Conservation (phyloP, 169 alveolate species). For the Cytauxzoon felis region DNA sequence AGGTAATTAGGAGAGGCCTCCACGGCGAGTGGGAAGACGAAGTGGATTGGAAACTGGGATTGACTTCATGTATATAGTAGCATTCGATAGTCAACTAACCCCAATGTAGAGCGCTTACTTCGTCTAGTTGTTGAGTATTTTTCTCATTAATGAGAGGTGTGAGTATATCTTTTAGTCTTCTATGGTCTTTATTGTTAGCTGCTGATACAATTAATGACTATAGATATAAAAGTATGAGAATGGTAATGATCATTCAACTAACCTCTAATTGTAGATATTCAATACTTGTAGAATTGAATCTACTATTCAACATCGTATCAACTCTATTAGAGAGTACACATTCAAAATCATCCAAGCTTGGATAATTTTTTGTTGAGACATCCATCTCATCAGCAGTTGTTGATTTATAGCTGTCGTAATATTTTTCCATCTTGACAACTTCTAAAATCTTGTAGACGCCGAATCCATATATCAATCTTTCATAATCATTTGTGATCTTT, state of each 20-base stretch:
- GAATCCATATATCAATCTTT: not conserved
- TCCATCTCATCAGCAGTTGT: not conserved
- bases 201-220: constrained; percentile 37
- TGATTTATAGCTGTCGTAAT: constrained; percentile 12
- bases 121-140: constrained; percentile 18
- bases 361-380: constrained; percentile 8
- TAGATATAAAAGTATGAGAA: not conserved
- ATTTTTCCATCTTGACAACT: constrained; percentile 13
- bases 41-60: too few species aligned
- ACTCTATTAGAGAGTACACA: not conserved
- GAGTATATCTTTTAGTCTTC: constrained; percentile 10
- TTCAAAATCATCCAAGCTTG: constrained; percentile 32
- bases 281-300: not conserved
- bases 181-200: constrained; percentile 38
- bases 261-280: constrained; percentile 39
- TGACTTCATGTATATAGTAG: too few species aligned
- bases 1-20: too few species aligned
- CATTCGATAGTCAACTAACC: not conserved
- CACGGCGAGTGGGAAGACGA: too few species aligned
- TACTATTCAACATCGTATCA: not conserved
- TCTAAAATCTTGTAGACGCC: not conserved
- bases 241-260: not conserved
- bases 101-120: constrained; percentile 60
- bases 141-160: constrained; percentile 34
- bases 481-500: not conserved